Evolutionary conservation across 345 rosid species (phyloP).

Genomic region (Streptanthus diversifolius): DNA sequence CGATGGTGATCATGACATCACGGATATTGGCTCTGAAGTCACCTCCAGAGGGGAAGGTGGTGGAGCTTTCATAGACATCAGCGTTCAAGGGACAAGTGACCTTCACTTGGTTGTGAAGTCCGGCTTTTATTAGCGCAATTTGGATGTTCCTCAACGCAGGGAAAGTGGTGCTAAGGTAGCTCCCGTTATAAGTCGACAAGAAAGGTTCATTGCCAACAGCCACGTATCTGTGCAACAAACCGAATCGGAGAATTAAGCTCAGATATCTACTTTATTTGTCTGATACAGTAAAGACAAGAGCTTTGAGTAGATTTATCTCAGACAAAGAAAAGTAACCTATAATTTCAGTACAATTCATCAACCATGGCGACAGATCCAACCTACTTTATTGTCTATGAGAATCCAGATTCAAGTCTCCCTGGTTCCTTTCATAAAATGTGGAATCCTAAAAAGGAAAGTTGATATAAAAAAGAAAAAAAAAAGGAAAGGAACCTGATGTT

Average conservation of each 20-base stretch:
- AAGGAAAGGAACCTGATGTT: constrained; percentile 61
- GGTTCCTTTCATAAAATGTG: not conserved
- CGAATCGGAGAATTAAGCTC: not conserved
- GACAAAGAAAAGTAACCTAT: not conserved
- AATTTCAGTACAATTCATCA: not conserved
- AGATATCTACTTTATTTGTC: not conserved
- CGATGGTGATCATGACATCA: constrained; percentile 63
- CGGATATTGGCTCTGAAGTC: constrained; percentile 82
- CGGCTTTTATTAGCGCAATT: constrained; percentile 74
- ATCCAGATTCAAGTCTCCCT: not conserved
- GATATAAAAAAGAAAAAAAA: not conserved
- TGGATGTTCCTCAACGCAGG: constrained; percentile 84
- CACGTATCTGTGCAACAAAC: constrained; percentile 57
- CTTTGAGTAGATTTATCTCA: not conserved
- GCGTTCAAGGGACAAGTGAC: constrained; percentile 83
- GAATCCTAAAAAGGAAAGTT: constrained; percentile 28
- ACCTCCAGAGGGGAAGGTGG: constrained; percentile 67
- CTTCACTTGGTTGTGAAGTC: constrained; percentile 66
- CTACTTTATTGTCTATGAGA: not conserved
- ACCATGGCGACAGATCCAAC: not conserved
- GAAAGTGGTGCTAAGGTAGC: constrained; percentile 52
- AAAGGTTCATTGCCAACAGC: constrained; percentile 98
- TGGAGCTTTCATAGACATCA: constrained; percentile 60
- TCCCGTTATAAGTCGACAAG: constrained; percentile 72
- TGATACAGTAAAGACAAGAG: not conserved